Evolutionary conservation across 495 filamentous ascomycete genomes (phyloP).

Genomic region (Penicilliopsis zonata): DNA sequence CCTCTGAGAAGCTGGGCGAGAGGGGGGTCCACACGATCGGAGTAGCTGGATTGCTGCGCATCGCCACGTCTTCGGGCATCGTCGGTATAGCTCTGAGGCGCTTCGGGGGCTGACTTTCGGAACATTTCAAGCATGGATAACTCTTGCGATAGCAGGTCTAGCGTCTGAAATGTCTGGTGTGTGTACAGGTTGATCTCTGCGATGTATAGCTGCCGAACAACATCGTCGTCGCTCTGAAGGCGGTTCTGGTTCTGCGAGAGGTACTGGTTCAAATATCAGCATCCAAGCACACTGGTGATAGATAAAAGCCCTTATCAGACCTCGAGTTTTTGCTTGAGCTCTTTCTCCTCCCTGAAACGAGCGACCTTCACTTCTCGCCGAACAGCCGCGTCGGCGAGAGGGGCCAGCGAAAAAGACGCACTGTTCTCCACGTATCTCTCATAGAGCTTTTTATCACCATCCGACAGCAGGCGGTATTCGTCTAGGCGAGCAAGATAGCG

Average conservation of each 20-base stretch:
- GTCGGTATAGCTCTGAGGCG: slow-evolving; percentile 24
- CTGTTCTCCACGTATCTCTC: slow-evolving; percentile 56
- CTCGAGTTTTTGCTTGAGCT: slow-evolving; percentile 73
- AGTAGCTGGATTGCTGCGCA: slow-evolving; percentile 39
- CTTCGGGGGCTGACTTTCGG: too few relatives aligned
- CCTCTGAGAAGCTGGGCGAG: slow-evolving; percentile 40
- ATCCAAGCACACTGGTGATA: not conserved
- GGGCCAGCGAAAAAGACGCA: slow-evolving; percentile 54
- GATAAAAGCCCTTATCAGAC: slow-evolving; percentile 20
- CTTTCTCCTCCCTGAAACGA: slow-evolving; percentile 76
- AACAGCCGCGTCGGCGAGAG: slow-evolving; percentile 55
- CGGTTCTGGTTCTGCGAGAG: slow-evolving; percentile 45
- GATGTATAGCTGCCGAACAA: slow-evolving; percentile 64
- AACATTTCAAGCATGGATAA: slow-evolving; percentile 67
- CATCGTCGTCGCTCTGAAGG: slow-evolving; percentile 63
- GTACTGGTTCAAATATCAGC: slow-evolving; percentile 33
- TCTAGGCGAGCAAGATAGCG: slow-evolving; percentile 64
- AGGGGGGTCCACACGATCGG: slow-evolving; percentile 62
- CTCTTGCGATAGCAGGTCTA: slow-evolving; percentile 78
- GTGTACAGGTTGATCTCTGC: slow-evolving; percentile 58
- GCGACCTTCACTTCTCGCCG: slow-evolving; percentile 75
- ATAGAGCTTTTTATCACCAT: slow-evolving; percentile 57
- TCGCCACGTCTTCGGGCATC: slow-evolving; percentile 36
- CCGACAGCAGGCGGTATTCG: slow-evolving; percentile 60
- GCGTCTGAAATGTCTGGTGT: slow-evolving; percentile 71